Conservation (phyloP, 495 filamentous ascomycete genomes). For the Hyaloscypha finlandica region DNA sequence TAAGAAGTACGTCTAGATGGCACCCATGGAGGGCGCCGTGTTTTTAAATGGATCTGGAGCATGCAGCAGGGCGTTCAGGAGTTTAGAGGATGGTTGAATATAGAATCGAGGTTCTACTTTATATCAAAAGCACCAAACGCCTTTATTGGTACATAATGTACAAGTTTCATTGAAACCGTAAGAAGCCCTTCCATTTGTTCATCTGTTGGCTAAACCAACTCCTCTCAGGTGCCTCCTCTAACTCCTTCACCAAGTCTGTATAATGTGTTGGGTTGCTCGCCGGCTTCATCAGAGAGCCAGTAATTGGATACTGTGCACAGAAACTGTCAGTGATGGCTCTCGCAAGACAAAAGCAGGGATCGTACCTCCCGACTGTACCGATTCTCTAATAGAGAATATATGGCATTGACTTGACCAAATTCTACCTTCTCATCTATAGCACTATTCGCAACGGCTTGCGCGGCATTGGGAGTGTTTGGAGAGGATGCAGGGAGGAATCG, state of each 20-base stretch:
- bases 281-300: slow-evolving; percentile 62
- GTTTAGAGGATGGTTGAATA: slow-evolving; percentile 8
- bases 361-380: slow-evolving; percentile 63
- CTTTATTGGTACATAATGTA: slow-evolving; percentile 18
- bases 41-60: slow-evolving; percentile 5
- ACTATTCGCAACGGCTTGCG: slow-evolving; percentile 33
- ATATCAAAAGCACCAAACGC: slow-evolving; percentile 19
- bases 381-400: slow-evolving; percentile 75
- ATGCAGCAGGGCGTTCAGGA: slow-evolving; percentile 26
- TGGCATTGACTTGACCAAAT: slow-evolving; percentile 66
- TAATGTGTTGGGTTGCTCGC: slow-evolving; percentile 79
- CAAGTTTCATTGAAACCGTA: slow-evolving; percentile 56
- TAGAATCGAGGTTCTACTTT: slow-evolving; percentile 7
- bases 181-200: slow-evolving; percentile 63
- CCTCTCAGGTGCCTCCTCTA: slow-evolving; percentile 68
- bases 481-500: slow-evolving; percentile 31
- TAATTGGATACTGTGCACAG: slow-evolving; percentile 60
- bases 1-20: slow-evolving; percentile 65
- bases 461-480: slow-evolving; percentile 33
- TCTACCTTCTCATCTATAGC: slow-evolving; percentile 41
- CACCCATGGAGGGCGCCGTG: neutral
- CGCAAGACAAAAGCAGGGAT: neutral
- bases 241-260: slow-evolving; percentile 67
- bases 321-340: neutral
- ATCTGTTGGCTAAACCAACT: slow-evolving; percentile 55